Base-by-base conservation (phyloP, 768 basidiomycete species). In the Phlebiopsis gigantea region DNA sequence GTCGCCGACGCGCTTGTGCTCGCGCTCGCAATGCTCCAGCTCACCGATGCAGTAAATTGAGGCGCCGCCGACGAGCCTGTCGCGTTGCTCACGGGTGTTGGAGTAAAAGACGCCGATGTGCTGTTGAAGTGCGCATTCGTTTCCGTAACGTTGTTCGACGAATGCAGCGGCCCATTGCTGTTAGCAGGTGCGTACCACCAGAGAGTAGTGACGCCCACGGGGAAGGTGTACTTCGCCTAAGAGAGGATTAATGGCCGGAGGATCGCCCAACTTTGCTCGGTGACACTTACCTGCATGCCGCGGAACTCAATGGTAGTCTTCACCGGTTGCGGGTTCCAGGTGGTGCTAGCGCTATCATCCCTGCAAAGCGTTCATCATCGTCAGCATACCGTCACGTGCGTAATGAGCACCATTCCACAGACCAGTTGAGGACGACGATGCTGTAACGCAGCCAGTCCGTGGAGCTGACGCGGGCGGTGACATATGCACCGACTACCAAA, bases 371-470 rank as follows among this genome's bases (percentile, higher is more conserved):
- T 24, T 39, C 24, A 29, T 1, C 41, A 30, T 24, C 31, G 21
- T 29, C 24, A n/a, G 51, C 15, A 19, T 12, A 42, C 24, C 24
- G 26, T 4, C 2, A 24, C 3, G 21, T 10, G 25, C 5, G 5
- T 34, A 17, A 22, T 12, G 22, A 8, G 42, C 17, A 9, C 17
- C 34, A 39, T 3, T 2, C n/a, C 22, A 28, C 34, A 19, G 46
- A 69, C 72, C 84, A 85, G 68, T 91, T 90, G 60, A 91, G 61
- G 1, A 90, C 88, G 10, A 90, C 87, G 41, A 90, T 66, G 1
- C 83, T 84, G 68, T 88, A 89, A 41, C 84, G 77, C 24, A 74
- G 64, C 81, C 79, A 84, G 59, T 88, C 87, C 2, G 69, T 64
- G 1, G 83, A 71, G 8, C 69, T 77, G 0, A 72, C 74, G 12